phyloP scores from a whole-genome alignment of 139 green algal genomes.

The Chlorella sp. region DNA sequence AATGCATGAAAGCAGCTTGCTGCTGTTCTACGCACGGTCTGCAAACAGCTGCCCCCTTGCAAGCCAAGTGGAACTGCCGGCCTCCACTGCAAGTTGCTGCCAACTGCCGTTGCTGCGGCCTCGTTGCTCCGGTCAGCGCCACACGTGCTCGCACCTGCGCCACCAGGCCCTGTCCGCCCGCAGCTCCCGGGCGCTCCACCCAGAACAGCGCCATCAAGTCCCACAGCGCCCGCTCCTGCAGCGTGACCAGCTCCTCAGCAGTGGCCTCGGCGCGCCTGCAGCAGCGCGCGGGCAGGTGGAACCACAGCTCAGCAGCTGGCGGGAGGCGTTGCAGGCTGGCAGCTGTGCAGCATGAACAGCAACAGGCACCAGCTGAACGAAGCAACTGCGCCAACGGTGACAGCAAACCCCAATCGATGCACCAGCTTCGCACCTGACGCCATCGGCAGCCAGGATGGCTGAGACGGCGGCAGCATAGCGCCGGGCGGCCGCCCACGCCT shows the following conservation, averaged over 20 bases:
- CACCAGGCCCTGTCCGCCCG: slow-evolving; percentile 1
- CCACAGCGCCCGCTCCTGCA: slow-evolving; percentile 52
- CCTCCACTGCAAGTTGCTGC: no score
- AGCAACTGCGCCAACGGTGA: neutral
- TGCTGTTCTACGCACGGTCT: no score
- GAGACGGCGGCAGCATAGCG: slow-evolving; percentile 16
- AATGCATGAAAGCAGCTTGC: no score
- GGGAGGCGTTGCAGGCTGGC: neutral
- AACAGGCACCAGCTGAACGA: neutral
- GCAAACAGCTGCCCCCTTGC: neutral
- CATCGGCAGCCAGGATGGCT: slow-evolving; percentile 24
- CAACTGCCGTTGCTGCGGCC: no score
- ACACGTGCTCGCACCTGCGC: slow-evolving; percentile 1
- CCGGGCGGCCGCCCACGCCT: neutral
- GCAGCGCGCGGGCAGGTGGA: no score
- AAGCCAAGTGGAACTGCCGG: no score
- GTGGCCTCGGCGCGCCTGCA: slow-evolving; percentile 24
- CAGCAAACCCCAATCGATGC: neutral
- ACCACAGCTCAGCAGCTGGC: neutral
- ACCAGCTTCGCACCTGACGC: slow-evolving; percentile 9
- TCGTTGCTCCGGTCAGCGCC: no score
- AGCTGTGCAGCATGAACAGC: neutral
- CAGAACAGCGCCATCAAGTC: slow-evolving; percentile 51
- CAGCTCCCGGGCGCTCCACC: slow-evolving; percentile 6
- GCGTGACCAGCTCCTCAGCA: slow-evolving; percentile 9